Evolutionary conservation across 768 basidiomycete species (phyloP).

Genomic region (Mycena alexandri): DNA sequence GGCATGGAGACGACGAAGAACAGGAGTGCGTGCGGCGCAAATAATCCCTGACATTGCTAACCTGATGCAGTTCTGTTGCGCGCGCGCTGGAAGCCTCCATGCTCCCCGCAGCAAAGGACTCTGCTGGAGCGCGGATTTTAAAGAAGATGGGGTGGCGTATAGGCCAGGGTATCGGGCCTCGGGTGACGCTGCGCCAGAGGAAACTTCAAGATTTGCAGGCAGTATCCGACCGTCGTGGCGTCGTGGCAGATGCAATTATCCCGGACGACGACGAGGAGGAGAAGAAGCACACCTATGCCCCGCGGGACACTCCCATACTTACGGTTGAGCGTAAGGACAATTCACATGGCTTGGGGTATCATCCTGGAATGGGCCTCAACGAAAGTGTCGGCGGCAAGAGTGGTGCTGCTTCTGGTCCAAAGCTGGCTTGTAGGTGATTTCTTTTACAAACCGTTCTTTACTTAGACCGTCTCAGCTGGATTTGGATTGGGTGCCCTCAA

Average conservation of each 20-base stretch:
- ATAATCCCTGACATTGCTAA: slow-evolving; percentile 16
- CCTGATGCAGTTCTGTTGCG: slow-evolving; percentile 66
- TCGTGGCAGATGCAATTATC: slow-evolving; percentile 49
- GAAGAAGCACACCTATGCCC: slow-evolving; percentile 88
- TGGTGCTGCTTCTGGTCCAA: slow-evolving; percentile 59
- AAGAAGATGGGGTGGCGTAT: slow-evolving; percentile 96
- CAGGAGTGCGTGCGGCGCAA: slow-evolving; percentile 62
- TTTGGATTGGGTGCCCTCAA: slow-evolving; percentile 92
- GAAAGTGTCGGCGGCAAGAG: slow-evolving; percentile 64
- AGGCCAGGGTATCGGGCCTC: slow-evolving; percentile 94
- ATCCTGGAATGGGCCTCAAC: slow-evolving; percentile 70
- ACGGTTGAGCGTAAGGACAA: slow-evolving; percentile 79
- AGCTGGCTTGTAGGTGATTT: slow-evolving; percentile 63
- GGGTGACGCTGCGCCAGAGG: slow-evolving; percentile 82
- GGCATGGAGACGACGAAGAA: slow-evolving; percentile 52
- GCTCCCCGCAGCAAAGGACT: slow-evolving; percentile 81
- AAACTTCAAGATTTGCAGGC: slow-evolving; percentile 75
- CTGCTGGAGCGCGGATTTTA: slow-evolving; percentile 86
- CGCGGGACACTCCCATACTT: slow-evolving; percentile 79
- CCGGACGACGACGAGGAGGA: slow-evolving; percentile 84
- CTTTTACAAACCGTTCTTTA: slow-evolving; percentile 12
- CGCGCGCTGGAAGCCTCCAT: slow-evolving; percentile 74
- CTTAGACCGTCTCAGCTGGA: slow-evolving; percentile 64
- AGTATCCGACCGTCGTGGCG: slow-evolving; percentile 47
- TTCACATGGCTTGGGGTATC: slow-evolving; percentile 85